Evolutionary conservation across 768 basidiomycete genomes (phyloP).

Genomic region (Auricularia sp.): DNA sequence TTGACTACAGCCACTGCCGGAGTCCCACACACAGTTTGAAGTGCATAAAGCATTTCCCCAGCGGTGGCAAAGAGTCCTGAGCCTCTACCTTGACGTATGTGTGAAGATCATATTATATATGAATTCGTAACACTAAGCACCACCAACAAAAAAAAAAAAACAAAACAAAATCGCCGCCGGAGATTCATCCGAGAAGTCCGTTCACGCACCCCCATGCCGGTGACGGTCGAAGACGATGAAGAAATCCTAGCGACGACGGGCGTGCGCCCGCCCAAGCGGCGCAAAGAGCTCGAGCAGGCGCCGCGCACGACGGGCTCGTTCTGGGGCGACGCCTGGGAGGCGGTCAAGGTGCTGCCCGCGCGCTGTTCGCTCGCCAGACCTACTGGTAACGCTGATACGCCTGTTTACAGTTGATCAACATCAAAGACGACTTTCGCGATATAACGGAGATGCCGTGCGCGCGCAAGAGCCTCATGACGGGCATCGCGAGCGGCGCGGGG

Average conservation of each 20-base stretch:
- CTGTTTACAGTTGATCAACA: slow-evolving; percentile 20
- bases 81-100: too few relatives aligned
- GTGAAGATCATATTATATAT: too few relatives aligned
- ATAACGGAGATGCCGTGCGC: slow-evolving; percentile 69
- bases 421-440: slow-evolving; percentile 44
- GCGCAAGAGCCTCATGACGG: slow-evolving; percentile 61
- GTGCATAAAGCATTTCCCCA: too few relatives aligned
- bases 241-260: neutral
- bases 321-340: neutral
- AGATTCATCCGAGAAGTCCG: too few relatives aligned
- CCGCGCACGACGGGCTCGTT: neutral
- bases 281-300: neutral
- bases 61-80: too few relatives aligned
- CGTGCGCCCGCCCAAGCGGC: neutral
- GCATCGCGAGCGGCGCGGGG: slow-evolving; percentile 71
- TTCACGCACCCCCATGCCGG: too few relatives aligned
- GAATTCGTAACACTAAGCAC: too few relatives aligned
- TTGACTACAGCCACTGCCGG: too few relatives aligned
- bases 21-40: too few relatives aligned
- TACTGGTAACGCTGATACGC: neutral
- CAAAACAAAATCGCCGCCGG: too few relatives aligned
- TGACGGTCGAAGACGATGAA: neutral
- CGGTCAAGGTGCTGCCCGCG: neutral
- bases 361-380: neutral
- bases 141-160: too few relatives aligned